phyloP scores from a whole-genome alignment of 2,329 filamentous ascomycete genomes.

The Alternaria arbusti region DNA sequence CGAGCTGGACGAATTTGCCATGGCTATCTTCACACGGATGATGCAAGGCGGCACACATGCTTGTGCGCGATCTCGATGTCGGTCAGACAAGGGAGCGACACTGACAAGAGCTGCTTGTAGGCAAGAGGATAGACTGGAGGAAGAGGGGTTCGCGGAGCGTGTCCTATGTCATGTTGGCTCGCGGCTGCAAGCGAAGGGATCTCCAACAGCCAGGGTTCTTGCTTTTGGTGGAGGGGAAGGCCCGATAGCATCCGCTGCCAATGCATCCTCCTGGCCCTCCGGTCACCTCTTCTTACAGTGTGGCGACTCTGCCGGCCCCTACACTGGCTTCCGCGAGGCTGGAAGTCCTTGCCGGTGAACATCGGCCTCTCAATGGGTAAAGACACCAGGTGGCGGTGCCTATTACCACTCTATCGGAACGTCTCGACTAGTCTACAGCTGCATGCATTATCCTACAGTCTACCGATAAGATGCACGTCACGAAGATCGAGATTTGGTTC shows the following conservation, averaged over 20 bases:
- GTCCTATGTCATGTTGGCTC: background rate
- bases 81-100: background rate
- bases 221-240: constrained; percentile 3
- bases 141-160: background rate
- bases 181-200: constrained; percentile 7
- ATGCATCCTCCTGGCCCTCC: background rate
- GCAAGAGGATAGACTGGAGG: background rate
- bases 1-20: background rate
- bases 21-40: background rate
- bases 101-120: background rate
- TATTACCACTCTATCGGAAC: background rate
- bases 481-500: background rate
- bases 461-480: background rate
- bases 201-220: background rate
- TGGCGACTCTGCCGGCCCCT: background rate
- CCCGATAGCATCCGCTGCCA: constrained; percentile 7
- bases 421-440: background rate
- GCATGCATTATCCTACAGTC: background rate
- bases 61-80: background rate
- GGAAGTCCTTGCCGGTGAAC: background rate
- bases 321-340: background rate
- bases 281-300: background rate
- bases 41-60: background rate
- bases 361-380: background rate
- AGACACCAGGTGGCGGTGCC: background rate